Conservation (phyloP, 305 asterid species). For the Fraxinus paxiana region DNA sequence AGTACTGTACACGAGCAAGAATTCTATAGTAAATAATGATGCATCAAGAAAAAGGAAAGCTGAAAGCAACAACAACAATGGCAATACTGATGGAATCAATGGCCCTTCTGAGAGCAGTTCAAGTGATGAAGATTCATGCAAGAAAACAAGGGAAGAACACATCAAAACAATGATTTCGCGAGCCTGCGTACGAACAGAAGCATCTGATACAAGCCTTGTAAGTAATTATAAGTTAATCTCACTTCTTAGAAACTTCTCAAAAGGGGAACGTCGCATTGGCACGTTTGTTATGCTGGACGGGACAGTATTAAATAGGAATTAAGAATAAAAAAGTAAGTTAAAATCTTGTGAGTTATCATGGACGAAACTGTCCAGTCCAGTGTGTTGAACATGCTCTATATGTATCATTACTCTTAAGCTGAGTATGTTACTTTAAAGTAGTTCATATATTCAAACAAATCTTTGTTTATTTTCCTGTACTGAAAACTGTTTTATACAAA, state of each 20-base stretch:
- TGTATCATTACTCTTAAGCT: background rate
- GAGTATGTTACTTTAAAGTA: background rate
- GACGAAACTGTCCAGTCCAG: background rate
- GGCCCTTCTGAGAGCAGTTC: constrained; percentile 66
- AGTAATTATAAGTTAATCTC: constrained; percentile 26
- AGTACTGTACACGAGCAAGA: constrained; percentile 44
- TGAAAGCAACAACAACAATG: background rate
- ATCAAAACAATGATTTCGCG: constrained; percentile 53
- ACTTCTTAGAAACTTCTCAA: background rate
- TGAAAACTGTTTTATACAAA: constrained; percentile 1
- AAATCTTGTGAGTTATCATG: background rate
- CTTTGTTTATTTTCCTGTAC: background rate
- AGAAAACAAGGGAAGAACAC: constrained; percentile 58
- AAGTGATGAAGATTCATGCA: constrained; percentile 67
- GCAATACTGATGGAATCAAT: constrained; percentile 11
- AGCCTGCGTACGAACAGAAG: constrained; percentile 52
- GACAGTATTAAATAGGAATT: background rate
- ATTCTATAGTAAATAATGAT: constrained; percentile 17
- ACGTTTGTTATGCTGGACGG: background rate
- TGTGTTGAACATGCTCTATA: background rate
- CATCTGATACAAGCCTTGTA: constrained; percentile 83
- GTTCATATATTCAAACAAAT: background rate
- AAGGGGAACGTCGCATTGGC: background rate
- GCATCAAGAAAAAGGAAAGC: constrained; percentile 54
- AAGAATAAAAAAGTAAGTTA: background rate